Conservation (phyloP, 140 eudicot genomes). For the Stevia rebaudiana region DNA sequence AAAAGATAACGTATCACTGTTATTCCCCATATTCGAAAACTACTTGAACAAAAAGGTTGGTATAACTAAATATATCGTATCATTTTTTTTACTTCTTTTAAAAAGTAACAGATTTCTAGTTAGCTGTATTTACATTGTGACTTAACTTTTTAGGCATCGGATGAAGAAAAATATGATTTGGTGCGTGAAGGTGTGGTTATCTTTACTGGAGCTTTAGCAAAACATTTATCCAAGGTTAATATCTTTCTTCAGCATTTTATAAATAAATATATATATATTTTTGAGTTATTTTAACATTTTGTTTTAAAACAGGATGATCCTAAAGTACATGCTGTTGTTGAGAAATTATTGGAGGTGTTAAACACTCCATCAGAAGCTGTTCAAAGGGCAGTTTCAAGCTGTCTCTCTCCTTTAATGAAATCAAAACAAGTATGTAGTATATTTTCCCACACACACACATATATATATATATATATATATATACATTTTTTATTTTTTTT, state of each 20-base stretch:
- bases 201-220: conserved; percentile 96
- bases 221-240: conserved; percentile 81
- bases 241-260: neutral
- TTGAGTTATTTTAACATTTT: neutral
- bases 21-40: conserved; percentile 95
- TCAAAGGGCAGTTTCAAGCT: conserved; percentile 92
- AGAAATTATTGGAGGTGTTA: conserved; percentile 85
- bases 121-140: neutral
- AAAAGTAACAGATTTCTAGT: neutral
- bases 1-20: conserved; percentile 77
- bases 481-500: neutral
- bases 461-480: neutral
- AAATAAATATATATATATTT: neutral
- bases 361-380: conserved; percentile 99
- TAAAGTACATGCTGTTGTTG: conserved; percentile 89
- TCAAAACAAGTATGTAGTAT: conserved; percentile 67
- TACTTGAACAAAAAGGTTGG: conserved; percentile 86
- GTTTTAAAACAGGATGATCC: conserved; percentile 74
- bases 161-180: conserved; percentile 93
- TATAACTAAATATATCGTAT: neutral
- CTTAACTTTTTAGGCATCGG: conserved; percentile 53
- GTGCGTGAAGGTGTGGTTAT: conserved; percentile 99
- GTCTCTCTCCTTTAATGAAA: conserved; percentile 89
- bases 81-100: neutral
- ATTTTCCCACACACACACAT: neutral